Conservation (phyloP, 164 flowering plant genomes). For the Nelumbo lutea region DNA sequence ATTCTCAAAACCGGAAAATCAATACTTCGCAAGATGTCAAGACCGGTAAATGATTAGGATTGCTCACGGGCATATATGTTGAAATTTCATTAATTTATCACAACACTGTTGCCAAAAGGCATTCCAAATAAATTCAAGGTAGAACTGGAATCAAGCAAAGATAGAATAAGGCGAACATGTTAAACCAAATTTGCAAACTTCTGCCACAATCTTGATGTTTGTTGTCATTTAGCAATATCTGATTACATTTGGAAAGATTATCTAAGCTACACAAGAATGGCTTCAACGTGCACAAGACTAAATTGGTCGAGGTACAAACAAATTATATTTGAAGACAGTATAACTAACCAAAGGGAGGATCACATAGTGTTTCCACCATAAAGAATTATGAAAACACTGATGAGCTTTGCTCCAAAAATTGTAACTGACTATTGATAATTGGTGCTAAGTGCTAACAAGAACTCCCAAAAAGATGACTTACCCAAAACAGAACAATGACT, state of each 20-base stretch:
- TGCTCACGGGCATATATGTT: too few relatives aligned
- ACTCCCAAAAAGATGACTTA: not conserved
- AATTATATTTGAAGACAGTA: not conserved
- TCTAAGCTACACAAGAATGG: not conserved
- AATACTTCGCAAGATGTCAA: too few relatives aligned
- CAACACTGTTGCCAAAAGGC: not conserved
- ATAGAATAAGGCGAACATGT: not conserved
- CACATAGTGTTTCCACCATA: conserved; percentile 10
- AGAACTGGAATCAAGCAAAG: not conserved
- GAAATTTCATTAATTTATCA: too few relatives aligned
- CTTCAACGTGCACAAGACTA: conserved; percentile 10
- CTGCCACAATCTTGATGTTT: conserved; percentile 2
- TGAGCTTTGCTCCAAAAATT: conserved; percentile 25
- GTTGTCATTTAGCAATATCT: not conserved
- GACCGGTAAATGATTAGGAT: too few relatives aligned
- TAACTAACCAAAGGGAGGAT: conserved; percentile 4
- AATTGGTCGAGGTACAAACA: conserved; percentile 9
- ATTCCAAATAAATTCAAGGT: not conserved
- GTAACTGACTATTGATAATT: not conserved
- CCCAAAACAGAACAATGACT: conserved; percentile 6
- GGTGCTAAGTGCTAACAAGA: not conserved
- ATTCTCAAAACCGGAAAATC: not conserved
- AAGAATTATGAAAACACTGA: conserved; percentile 8
- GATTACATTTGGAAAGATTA: not conserved
- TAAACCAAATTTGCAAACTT: not conserved